Evolutionary conservation across 2,329 filamentous ascomycete species (phyloP), one percentile per base, ranked within the genome.

Genomic region (Epichloe scottii): DNA sequence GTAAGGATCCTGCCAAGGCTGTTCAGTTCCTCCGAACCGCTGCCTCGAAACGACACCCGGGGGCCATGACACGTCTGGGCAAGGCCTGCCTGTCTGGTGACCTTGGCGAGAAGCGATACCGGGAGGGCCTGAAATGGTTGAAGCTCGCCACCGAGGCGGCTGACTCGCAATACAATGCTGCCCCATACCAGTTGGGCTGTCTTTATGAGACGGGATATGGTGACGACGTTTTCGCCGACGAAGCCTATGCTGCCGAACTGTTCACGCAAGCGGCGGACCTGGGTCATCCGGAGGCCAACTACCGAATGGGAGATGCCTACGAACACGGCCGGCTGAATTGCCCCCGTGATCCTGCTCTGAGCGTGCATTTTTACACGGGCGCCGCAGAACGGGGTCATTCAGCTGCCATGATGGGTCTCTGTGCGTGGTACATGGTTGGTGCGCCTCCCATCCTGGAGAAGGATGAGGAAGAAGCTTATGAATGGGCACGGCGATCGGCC

Each of bases 361-460:
- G 89, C 57, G 89, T 98, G 10, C 93, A 98, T 66, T 98, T 96
- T 64, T 98, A 98, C 71, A 98, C 91, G 1, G 85, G 84, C 26
- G 91, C 93, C 12, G 93, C 93, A 2, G 87, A 95, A 62, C 76
- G 78, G 44, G 89, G 88, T 1, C 86, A 96, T 62, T 76, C 89
- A 0, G 78, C 82, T 46, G 91, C 89, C 46, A 97, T 97, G 89
- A 95, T 98, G 90, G 91, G 91, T 4, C 75, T 98, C 8, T 98
- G 93, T 68, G 93, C 93, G 11, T 98, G 93, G 93, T 98, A 97
- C 67, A 86, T 97, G 77, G 86, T 97, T 40, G 93, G 93, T 11
- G 93, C 93, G 2, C 86, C 90, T 58, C 89, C 90, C 0, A 82
- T 97, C 14, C 71, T 98, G 21, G 90, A 95, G 54, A 95, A 93